These are phyloP conservation scores for Tylopilus orsonianus DNA, from an alignment of 1,284 basidiomycete species.

Conservation along the genomic window DNA sequence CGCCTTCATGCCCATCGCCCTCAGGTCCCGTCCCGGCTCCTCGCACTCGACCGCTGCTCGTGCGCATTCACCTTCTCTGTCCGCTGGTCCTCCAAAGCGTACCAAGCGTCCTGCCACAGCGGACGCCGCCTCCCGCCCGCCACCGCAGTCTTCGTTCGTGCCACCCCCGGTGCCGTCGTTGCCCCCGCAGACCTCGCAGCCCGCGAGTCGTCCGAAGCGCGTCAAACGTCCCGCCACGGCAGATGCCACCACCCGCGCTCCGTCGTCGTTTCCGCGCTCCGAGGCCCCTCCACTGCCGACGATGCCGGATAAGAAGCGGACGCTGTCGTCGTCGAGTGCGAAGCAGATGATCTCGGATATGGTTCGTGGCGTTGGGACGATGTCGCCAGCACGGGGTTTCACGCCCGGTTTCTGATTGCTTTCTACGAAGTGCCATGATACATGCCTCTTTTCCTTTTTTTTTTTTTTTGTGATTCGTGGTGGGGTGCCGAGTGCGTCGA, in stretches of 20 bases:
- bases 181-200: too few relatives aligned
- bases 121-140: constrained; percentile 5
- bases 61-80: not conserved
- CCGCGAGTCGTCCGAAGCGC: too few relatives aligned
- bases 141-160: not conserved
- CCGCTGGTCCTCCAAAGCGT: constrained; percentile 9
- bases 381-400: constrained; percentile 19
- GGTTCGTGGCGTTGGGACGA: constrained; percentile 28
- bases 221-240: too few relatives aligned
- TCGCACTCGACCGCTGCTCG: not conserved
- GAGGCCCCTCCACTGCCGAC: too few relatives aligned
- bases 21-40: not conserved
- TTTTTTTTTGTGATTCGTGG: too few relatives aligned
- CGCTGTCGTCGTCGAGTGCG: constrained; percentile 16
- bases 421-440: too few relatives aligned
- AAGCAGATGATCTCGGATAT: constrained; percentile 29
- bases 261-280: too few relatives aligned
- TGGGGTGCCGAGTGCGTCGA: too few relatives aligned
- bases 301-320: constrained; percentile 9
- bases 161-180: constrained; percentile 12
- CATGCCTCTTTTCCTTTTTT: too few relatives aligned
- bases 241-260: too few relatives aligned
- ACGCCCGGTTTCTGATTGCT: constrained; percentile 9
- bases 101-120: constrained; percentile 9
- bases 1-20: not conserved